A percentile compares a stretch with the other conserved stretches of the same genome.
Evolutionary conservation across 257 asterid species (phyloP).

Genomic region (Prunella vulgaris): DNA sequence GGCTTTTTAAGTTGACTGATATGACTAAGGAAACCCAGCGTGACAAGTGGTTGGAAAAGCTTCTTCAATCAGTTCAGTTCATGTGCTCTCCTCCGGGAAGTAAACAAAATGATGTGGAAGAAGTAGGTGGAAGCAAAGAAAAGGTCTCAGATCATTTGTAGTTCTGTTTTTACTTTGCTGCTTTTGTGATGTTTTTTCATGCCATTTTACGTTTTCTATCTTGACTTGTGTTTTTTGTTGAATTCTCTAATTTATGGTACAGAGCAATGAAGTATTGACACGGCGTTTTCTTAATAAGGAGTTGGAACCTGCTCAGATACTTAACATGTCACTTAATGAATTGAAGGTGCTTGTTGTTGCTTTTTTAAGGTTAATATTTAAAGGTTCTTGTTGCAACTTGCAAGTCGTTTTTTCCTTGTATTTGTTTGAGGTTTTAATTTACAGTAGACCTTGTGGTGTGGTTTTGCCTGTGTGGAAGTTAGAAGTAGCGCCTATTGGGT

Average conservation of each 20-base stretch:
- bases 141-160: constrained; percentile 16
- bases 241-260: constrained; percentile 22
- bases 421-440: background rate
- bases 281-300: constrained; percentile 68
- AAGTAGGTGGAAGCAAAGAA: constrained; percentile 23
- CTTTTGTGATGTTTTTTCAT: background rate
- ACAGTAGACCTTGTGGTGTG: background rate
- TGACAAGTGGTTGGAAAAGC: constrained; percentile 73
- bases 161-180: background rate
- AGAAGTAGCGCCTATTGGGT: constrained; percentile 9
- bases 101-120: constrained; percentile 38
- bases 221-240: background rate
- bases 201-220: constrained; percentile 16
- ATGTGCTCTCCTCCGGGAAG: constrained; percentile 40
- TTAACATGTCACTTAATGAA: constrained; percentile 67
- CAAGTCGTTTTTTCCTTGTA: background rate
- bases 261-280: constrained; percentile 54
- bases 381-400: background rate
- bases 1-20: constrained; percentile 69
- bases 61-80: constrained; percentile 53
- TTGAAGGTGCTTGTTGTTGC: constrained; percentile 47
- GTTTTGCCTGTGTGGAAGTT: constrained; percentile 1
- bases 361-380: background rate
- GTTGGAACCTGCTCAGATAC: constrained; percentile 67
- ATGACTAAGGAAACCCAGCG: constrained; percentile 69